Conservation (phyloP, 345 rosid genomes). For the Euphorbia peplus region DNA sequence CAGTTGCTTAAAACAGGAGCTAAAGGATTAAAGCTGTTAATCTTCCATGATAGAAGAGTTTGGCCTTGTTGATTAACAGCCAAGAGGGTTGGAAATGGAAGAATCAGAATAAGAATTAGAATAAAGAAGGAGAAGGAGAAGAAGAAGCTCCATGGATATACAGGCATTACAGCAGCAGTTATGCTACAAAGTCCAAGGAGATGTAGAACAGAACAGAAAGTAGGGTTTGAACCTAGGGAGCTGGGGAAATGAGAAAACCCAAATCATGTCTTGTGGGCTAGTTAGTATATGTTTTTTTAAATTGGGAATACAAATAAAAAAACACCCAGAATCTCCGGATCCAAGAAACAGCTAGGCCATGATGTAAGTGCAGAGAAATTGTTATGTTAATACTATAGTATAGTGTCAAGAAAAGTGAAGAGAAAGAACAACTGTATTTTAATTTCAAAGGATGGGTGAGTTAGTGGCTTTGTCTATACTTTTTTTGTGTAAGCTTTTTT, state of each 20-base stretch:
- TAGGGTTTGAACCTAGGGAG: slow-evolving; percentile 40
- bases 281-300: slow-evolving; percentile 17
- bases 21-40: slow-evolving; percentile 36
- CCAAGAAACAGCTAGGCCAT: slow-evolving; percentile 84
- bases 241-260: slow-evolving; percentile 31
- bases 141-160: slow-evolving; percentile 44
- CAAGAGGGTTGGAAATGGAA: slow-evolving; percentile 21
- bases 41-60: slow-evolving; percentile 59
- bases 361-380: slow-evolving; percentile 47
- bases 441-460: slow-evolving; percentile 26
- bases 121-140: slow-evolving; percentile 19
- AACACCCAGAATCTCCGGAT: slow-evolving; percentile 72
- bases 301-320: neutral
- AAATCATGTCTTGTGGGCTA: slow-evolving; percentile 53
- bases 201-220: slow-evolving; percentile 23
- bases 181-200: slow-evolving; percentile 46
- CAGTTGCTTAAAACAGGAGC: slow-evolving; percentile 35
- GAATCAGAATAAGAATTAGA: slow-evolving; percentile 22
- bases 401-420: slow-evolving; percentile 14
- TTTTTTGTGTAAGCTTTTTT: slow-evolving; percentile 11
- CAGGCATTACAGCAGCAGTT: slow-evolving; percentile 64
- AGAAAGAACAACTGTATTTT: slow-evolving; percentile 32
- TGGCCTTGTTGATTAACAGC: slow-evolving; percentile 55
- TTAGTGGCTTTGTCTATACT: slow-evolving; percentile 24
- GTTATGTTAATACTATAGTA: too few species aligned